phyloP scores from a whole-genome alignment of 2,329 filamentous ascomycete species.

The Claviceps sp. region DNA sequence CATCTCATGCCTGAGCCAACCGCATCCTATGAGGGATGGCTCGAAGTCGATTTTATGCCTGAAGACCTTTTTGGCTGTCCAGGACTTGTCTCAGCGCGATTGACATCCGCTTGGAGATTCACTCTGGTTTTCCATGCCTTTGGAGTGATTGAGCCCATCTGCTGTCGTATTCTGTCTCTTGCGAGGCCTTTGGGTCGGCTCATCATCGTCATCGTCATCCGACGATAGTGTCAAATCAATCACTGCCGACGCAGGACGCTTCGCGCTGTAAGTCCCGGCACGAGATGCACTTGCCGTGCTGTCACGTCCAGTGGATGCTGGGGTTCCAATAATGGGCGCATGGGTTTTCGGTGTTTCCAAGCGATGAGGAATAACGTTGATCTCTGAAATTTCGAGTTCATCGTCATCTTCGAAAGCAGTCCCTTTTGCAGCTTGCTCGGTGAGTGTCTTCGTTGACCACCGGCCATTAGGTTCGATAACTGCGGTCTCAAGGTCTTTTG shows the following conservation, averaged over 20 bases:
- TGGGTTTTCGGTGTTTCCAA: conserved; percentile 23
- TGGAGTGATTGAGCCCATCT: conserved; percentile 12
- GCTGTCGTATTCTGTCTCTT: conserved; percentile 31
- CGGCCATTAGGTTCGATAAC: conserved; percentile 76
- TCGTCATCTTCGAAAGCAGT: conserved; percentile 30
- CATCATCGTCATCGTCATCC: conserved; percentile 44
- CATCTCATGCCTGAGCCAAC: background rate
- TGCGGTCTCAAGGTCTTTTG: conserved; percentile 63
- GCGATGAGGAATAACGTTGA: conserved; percentile 22
- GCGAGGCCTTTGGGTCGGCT: conserved; percentile 27
- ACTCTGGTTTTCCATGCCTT: conserved; percentile 10
- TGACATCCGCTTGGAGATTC: conserved; percentile 13
- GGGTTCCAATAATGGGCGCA: conserved; percentile 24
- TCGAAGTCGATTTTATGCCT: background rate
- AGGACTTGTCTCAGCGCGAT: background rate
- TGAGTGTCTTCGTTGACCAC: conserved; percentile 42
- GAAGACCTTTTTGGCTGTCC: background rate
- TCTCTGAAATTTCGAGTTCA: conserved; percentile 34
- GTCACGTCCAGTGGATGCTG: conserved; percentile 23
- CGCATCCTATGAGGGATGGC: background rate
- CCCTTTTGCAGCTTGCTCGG: conserved; percentile 15
- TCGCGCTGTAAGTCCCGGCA: conserved; percentile 24
- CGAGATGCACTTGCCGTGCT: conserved; percentile 23
- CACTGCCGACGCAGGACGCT: conserved; percentile 37
- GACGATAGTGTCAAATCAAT: conserved; percentile 46